These are phyloP conservation scores for Podospora conica DNA, from an alignment of 495 filamentous ascomycete genomes.

Conservation along the genomic window DNA sequence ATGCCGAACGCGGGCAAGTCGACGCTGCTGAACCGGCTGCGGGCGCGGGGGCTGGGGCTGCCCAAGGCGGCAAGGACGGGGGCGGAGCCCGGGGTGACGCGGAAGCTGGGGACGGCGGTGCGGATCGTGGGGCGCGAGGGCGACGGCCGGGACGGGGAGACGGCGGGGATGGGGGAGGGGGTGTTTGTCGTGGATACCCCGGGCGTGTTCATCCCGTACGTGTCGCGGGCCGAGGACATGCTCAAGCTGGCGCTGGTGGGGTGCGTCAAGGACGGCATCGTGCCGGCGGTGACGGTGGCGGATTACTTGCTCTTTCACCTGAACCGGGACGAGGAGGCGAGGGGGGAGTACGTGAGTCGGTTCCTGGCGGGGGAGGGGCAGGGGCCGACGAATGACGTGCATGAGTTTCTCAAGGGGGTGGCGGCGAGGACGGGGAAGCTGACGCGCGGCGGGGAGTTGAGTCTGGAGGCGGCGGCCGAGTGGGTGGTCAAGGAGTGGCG, in stretches of 20 bases:
- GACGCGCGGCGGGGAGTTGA: conserved; percentile 64
- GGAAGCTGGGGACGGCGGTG: conserved; percentile 76
- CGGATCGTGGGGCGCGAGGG: conserved; percentile 52
- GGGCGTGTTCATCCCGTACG: conserved; percentile 90
- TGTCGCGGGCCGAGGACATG: conserved; percentile 79
- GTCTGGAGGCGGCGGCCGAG: conserved; percentile 66
- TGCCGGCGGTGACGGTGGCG: conserved; percentile 66
- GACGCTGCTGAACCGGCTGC: conserved; percentile 80
- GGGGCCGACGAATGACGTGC: conserved; percentile 74
- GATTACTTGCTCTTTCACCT: conserved; percentile 86
- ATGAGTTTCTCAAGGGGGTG: conserved; percentile 58
- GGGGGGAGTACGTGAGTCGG: conserved; percentile 47
- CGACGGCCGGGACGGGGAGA: background rate
- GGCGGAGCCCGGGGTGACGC: conserved; percentile 79
- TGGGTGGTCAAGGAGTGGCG: conserved; percentile 85
- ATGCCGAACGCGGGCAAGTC: conserved; percentile 98
- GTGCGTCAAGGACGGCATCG: conserved; percentile 81
- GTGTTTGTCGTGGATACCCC: conserved; percentile 51
- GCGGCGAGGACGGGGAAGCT: conserved; percentile 71
- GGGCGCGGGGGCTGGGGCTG: conserved; percentile 58
- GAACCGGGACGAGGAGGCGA: conserved; percentile 50
- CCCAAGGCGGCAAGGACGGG: conserved; percentile 76
- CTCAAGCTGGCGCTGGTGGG: conserved; percentile 85
- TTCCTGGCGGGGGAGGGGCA: conserved; percentile 37
- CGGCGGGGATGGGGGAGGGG: conserved; percentile 34